Percentiles rank a stretch among this genome's conserved stretches.
These are phyloP conservation scores for Silene coronaria DNA, from an alignment of 179 eudicot genomes.

Conservation along the genomic window DNA sequence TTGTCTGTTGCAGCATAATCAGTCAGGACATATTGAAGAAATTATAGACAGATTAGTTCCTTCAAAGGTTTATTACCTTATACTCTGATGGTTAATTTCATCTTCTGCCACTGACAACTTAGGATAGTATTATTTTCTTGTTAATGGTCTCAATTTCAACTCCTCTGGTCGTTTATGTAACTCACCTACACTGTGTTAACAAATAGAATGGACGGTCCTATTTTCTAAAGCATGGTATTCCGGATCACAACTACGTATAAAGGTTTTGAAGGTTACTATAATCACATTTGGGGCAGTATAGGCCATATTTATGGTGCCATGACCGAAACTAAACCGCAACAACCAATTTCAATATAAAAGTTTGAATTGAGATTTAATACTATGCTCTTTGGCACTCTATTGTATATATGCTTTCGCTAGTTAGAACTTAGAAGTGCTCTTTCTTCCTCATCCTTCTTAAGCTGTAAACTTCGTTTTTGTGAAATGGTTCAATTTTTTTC, in stretches of 20 bases:
- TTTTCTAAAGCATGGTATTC: not conserved
- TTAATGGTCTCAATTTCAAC: not conserved
- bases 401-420: not conserved
- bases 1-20: conserved; percentile 40
- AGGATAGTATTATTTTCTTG: not conserved
- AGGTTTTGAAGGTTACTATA: not conserved
- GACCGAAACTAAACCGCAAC: not conserved
- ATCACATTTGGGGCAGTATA: not conserved
- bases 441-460: not conserved
- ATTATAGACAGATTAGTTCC: conserved; percentile 49
- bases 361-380: not conserved
- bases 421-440: not conserved
- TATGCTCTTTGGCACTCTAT: not conserved
- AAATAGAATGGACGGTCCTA: conserved; percentile 6
- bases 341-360: not conserved
- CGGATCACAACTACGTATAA: not conserved
- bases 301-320: not conserved
- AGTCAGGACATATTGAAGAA: conserved; percentile 43
- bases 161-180: not conserved
- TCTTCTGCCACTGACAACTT: conserved; percentile 33
- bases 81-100: conserved; percentile 44
- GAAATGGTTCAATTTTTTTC: not conserved
- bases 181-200: not conserved
- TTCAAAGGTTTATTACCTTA: conserved; percentile 63
- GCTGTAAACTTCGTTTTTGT: not conserved